phyloP scores from a whole-genome alignment of 169 alveolate species.

The Neospora caninum region DNA sequence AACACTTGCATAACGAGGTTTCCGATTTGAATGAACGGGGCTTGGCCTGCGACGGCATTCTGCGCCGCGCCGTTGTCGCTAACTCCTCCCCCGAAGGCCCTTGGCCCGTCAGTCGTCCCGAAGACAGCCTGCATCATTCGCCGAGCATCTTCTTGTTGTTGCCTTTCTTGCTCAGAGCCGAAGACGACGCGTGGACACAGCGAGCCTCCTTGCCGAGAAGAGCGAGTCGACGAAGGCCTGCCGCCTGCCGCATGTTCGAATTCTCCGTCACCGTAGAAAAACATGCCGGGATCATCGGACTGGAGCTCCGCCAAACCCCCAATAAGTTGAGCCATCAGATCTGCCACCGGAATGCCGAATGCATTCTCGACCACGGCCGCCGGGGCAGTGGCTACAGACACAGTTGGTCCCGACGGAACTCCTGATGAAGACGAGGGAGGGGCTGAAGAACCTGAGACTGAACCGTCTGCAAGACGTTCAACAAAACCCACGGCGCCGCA shows the following conservation, averaged over 20 bases:
- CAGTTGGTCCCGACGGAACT: neutral
- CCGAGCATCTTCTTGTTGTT: neutral
- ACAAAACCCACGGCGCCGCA: neutral
- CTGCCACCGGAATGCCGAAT: neutral
- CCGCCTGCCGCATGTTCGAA: neutral
- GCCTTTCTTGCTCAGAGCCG: neutral
- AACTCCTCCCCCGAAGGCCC: neutral
- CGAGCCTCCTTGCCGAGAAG: neutral
- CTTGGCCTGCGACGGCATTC: neutral
- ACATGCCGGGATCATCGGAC: neutral
- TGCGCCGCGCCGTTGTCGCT: neutral
- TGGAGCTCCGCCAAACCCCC: neutral
- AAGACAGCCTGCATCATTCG: neutral
- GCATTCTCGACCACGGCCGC: slow-evolving; percentile 19
- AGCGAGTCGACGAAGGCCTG: neutral
- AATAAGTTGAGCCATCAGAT: neutral
- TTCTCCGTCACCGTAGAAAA: neutral
- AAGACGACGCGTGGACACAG: neutral
- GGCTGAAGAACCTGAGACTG: neutral
- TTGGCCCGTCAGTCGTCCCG: neutral
- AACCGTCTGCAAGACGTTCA: neutral
- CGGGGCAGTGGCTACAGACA: neutral
- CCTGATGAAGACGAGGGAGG: neutral
- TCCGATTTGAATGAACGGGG: neutral
- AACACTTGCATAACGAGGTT: neutral